Evolutionary conservation across 2,329 filamentous ascomycete genomes (phyloP).

Genomic region (Exophiala lecanii-corni): DNA sequence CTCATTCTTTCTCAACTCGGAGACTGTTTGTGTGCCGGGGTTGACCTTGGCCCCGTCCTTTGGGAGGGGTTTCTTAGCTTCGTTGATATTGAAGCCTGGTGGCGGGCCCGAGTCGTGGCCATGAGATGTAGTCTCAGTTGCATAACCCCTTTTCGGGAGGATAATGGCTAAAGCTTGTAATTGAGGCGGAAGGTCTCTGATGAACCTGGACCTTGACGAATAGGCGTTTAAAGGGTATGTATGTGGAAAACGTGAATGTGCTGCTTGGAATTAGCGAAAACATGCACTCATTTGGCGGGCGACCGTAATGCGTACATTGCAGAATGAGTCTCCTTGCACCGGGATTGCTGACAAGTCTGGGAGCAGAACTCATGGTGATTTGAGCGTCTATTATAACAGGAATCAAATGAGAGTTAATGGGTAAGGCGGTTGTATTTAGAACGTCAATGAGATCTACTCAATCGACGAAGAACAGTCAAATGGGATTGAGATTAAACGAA

Average conservation of each 20-base stretch:
- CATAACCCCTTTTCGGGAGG: constrained; percentile 49
- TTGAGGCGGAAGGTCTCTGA: constrained; percentile 32
- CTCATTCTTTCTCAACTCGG: constrained; percentile 27
- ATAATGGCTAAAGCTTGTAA: constrained; percentile 56
- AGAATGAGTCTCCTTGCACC: constrained; percentile 23
- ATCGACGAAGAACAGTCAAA: no score
- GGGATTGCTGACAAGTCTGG: constrained; percentile 27
- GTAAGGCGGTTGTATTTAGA: no score
- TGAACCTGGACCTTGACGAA: constrained; percentile 15
- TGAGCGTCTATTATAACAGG: no score
- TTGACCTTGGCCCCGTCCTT: constrained; percentile 44
- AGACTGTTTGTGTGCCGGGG: constrained; percentile 19
- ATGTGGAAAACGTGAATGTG: constrained; percentile 16
- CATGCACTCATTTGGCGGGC: background rate
- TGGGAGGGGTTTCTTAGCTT: constrained; percentile 78
- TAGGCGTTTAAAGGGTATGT: constrained; percentile 13
- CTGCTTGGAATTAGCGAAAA: constrained; percentile 14
- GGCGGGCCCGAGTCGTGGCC: constrained; percentile 61
- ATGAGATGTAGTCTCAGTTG: constrained; percentile 54
- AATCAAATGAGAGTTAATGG: no score
- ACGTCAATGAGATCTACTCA: no score
- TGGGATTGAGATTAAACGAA: no score
- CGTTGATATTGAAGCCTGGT: constrained; percentile 83
- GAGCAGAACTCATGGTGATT: constrained; percentile 25
- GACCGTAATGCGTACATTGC: constrained; percentile 20